Percentiles rank a stretch among this genome's conserved stretches.
phyloP scores from a whole-genome alignment of 345 rosid species.

The Lepidium aucheri region DNA sequence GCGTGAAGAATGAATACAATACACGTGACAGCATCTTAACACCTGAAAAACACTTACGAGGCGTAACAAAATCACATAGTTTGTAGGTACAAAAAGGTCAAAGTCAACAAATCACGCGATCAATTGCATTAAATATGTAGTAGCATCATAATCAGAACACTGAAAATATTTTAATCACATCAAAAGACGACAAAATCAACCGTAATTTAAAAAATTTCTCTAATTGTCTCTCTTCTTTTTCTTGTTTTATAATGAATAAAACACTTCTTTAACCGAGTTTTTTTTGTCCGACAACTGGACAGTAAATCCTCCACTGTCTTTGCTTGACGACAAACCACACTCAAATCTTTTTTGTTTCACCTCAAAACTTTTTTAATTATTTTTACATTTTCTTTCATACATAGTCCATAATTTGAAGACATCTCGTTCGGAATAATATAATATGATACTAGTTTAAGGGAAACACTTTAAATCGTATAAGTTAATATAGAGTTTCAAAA shows the following conservation, averaged over 20 bases:
- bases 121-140: slow-evolving; percentile 10
- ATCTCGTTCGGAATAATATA: too few species aligned
- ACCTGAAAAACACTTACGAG: neutral
- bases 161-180: neutral
- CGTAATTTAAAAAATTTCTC: slow-evolving; percentile 5
- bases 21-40: neutral
- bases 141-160: slow-evolving; percentile 4
- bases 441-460: too few species aligned
- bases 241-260: slow-evolving; percentile 8
- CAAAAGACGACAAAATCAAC: slow-evolving; percentile 16
- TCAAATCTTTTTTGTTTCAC: too few species aligned
- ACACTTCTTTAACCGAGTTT: neutral
- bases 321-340: too few species aligned
- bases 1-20: neutral
- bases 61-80: neutral
- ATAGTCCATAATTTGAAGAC: too few species aligned
- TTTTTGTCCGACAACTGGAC: too few species aligned
- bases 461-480: too few species aligned
- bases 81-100: neutral
- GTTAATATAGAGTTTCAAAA: too few species aligned
- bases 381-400: too few species aligned
- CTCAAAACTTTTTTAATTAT: too few species aligned
- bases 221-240: neutral
- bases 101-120: slow-evolving; percentile 17
- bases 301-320: neutral